Conservation (phyloP, 345 rosid species). For the Laguncularia racemosa region DNA sequence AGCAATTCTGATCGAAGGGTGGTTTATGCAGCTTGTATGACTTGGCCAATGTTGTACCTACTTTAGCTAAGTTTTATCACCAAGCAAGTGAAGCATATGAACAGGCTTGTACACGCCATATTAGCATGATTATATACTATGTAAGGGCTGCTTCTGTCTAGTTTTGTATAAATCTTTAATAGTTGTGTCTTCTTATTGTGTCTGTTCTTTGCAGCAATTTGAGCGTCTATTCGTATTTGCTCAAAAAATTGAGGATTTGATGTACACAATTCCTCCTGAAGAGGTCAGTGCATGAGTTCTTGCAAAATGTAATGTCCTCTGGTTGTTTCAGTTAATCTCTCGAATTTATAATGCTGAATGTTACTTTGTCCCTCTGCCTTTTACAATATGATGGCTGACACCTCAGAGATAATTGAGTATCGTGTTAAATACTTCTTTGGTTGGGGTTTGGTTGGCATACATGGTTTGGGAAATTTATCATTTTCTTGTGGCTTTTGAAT, state of each 20-base stretch:
- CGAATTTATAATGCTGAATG: not conserved
- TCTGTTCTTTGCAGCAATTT: constrained; percentile 64
- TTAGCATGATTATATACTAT: constrained; percentile 87
- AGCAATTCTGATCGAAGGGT: constrained; percentile 20
- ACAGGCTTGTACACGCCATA: constrained; percentile 94
- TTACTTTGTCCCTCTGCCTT: not conserved
- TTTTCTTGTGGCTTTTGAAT: no score
- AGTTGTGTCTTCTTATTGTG: constrained; percentile 6
- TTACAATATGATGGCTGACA: no score
- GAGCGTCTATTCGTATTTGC: constrained; percentile 93
- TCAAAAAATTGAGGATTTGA: constrained; percentile 80
- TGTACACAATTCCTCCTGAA: constrained; percentile 92
- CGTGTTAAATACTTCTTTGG: no score
- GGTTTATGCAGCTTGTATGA: constrained; percentile 76
- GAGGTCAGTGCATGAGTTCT: constrained; percentile 49
- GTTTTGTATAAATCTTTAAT: no score
- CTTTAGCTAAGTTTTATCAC: constrained; percentile 96
- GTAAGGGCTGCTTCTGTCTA: constrained; percentile 34
- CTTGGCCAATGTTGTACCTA: constrained; percentile 92
- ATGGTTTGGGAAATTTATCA: no score
- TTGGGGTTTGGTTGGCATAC: no score
- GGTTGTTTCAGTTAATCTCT: not conserved
- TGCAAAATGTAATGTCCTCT: no score
- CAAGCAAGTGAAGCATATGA: constrained; percentile 99
- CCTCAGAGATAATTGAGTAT: no score